Evolutionary conservation across 2,329 filamentous ascomycete species (phyloP), one percentile per base, ranked within the genome.

Genomic region (Balansia obtecta): DNA sequence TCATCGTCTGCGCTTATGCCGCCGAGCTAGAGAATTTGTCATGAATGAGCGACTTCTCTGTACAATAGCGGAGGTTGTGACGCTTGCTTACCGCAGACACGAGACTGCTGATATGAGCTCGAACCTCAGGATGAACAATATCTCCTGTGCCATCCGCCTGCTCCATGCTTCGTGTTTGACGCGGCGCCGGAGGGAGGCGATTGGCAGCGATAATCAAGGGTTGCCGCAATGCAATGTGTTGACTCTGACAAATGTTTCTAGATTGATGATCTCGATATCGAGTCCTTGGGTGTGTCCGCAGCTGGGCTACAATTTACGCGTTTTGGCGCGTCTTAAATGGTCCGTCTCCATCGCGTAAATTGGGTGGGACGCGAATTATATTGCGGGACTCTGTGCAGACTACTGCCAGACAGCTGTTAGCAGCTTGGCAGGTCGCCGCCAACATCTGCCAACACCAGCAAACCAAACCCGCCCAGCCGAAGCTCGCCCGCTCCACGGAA

Each of bases 91-190:
- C 90, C 54, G 93, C 93, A 62, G 90, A 91, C 56, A 95, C 86
- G 33, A 98, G 82, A 71, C 88, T 95, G 70, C 87, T 91, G 63
- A 98, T 83, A 69, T 96, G 88, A 30, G 90, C 89, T 63, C 90
- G 85, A 61, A 96, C 88, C 71, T 95, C 88, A 41, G 89, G 88
- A 65, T 97, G 89, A 51, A 97, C 86, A 53, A 85, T 74, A 63
- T 82, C 80, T 56, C 66, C 70, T 51, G 66, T 64, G 52, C 66
- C 71, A 47, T 79, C 76, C 55, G 63, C 65, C 52, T 71, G 60
- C 65, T 82, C 79, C 80, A 83, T 83, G 50, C 48, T 58, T 44
- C 43, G 37, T 20, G 13, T 5, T 13, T 30, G 39, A 15, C 39
- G 12, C 38, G 4, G 32, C 45, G 37, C 18, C n/a, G n/a, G n/a